phyloP scores from a whole-genome alignment of 805 yeast genomes.

The Candida krabiensis region DNA sequence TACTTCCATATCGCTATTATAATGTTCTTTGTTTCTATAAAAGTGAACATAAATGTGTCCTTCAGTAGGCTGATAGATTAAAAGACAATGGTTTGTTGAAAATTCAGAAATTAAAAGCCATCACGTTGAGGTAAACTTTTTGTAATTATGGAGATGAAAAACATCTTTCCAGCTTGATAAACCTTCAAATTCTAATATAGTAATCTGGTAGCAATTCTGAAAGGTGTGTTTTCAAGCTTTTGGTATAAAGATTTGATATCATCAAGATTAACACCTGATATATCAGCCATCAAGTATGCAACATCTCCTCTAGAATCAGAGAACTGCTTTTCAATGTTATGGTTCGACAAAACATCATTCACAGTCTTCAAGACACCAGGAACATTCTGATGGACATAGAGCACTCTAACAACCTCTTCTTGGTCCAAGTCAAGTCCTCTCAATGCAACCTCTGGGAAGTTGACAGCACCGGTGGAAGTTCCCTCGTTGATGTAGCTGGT shows the following conservation, averaged over 20 bases:
- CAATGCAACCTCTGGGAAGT: conserved; percentile 96
- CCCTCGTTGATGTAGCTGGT: conserved; percentile 96
- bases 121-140: not conserved
- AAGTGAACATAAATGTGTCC: too few species aligned
- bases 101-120: too few species aligned
- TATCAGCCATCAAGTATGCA: conserved; percentile 98
- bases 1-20: too few species aligned
- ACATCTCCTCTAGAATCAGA: conserved; percentile 96
- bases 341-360: conserved; percentile 89
- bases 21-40: too few species aligned
- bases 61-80: too few species aligned
- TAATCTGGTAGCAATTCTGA: conserved; percentile 87
- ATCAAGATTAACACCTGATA: conserved; percentile 75
- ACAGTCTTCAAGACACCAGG: conserved; percentile 99
- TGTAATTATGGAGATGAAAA: too few species aligned
- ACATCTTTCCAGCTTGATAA: too few species aligned
- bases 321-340: conserved; percentile 96
- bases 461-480: conserved; percentile 89
- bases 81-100: too few species aligned
- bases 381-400: conserved; percentile 95
- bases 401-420: conserved; percentile 84
- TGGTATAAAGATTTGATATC: conserved; percentile 85
- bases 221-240: conserved; percentile 84
- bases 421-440: conserved; percentile 87
- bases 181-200: conserved; percentile 78